Evolutionary conservation across 768 basidiomycete genomes (phyloP).

Genomic region (Paxillus involutus): DNA sequence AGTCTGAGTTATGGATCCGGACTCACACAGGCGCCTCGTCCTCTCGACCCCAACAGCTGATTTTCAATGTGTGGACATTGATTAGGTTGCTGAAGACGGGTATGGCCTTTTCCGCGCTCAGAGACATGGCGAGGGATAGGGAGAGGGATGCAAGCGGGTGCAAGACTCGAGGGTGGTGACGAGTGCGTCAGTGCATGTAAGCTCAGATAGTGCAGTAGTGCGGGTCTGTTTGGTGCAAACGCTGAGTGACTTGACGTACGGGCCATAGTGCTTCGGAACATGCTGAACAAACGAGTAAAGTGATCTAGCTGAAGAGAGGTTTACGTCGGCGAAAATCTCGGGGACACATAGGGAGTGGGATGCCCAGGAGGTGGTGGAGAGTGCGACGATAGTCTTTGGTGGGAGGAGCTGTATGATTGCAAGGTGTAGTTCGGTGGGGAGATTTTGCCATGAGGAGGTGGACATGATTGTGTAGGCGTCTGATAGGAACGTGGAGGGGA

Average conservation of each 20-base stretch:
- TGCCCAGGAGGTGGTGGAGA: constrained; percentile 49
- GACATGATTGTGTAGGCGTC: neutral
- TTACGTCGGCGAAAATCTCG: constrained; percentile 57
- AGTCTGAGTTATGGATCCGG: neutral
- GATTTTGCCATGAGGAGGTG: constrained; percentile 47
- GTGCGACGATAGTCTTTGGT: constrained; percentile 40
- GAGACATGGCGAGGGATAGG: constrained; percentile 26
- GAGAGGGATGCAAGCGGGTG: constrained; percentile 38
- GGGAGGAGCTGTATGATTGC: constrained; percentile 52
- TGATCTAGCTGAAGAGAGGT: constrained; percentile 44
- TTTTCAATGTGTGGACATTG: constrained; percentile 16
- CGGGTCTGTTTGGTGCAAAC: constrained; percentile 40
- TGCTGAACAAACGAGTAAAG: constrained; percentile 52
- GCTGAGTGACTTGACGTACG: constrained; percentile 51
- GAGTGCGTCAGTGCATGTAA: constrained; percentile 45
- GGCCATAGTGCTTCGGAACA: constrained; percentile 56
- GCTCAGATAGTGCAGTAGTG: constrained; percentile 23
- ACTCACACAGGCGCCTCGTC: constrained; percentile 38
- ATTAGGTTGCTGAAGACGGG: constrained; percentile 23
- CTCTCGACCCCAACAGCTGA: constrained; percentile 31
- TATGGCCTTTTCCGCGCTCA: constrained; percentile 16
- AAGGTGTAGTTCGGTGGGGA: constrained; percentile 69
- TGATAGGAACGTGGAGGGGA: neutral
- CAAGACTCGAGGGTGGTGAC: constrained; percentile 50
- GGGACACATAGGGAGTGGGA: constrained; percentile 59